Conservation (phyloP, 768 basidiomycete species). For the Boletus rubroflammeus region DNA sequence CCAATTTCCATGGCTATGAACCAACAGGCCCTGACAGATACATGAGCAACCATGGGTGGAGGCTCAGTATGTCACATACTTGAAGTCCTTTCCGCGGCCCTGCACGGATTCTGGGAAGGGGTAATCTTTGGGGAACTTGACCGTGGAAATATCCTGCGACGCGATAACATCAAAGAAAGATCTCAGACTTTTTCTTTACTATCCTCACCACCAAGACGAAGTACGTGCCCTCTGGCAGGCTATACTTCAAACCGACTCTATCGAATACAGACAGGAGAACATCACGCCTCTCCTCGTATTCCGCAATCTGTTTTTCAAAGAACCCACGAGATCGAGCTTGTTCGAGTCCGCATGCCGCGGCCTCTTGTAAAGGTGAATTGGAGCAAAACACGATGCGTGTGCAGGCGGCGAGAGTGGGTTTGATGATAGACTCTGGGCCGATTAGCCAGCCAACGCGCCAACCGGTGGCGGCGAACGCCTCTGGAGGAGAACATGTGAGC, state of each 20-base stretch:
- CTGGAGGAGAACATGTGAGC: constrained; percentile 37
- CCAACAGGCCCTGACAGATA: constrained; percentile 74
- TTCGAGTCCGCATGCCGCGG: constrained; percentile 86
- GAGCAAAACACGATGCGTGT: constrained; percentile 95
- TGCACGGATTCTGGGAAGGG: constrained; percentile 72
- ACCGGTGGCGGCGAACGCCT: constrained; percentile 95
- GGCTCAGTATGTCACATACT: constrained; percentile 37
- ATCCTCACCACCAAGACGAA: constrained; percentile 76
- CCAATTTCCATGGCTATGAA: constrained; percentile 89
- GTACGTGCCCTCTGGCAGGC: constrained; percentile 86
- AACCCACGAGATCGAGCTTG: constrained; percentile 66
- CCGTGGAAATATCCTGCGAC: constrained; percentile 64
- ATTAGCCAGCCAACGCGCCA: constrained; percentile 98
- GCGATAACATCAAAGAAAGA: constrained; percentile 6
- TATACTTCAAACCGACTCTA: constrained; percentile 77
- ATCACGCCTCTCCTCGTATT: constrained; percentile 77
- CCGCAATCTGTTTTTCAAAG: constrained; percentile 69
- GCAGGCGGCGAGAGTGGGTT: constrained; percentile 82
- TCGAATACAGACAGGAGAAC: constrained; percentile 82
- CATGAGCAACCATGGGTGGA: constrained; percentile 9
- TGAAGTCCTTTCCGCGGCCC: constrained; percentile 86
- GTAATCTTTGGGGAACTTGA: constrained; percentile 82
- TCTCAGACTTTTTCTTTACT: neutral
- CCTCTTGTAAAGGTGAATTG: constrained; percentile 94
- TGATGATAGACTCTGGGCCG: constrained; percentile 77